Percentiles rank a stretch among this genome's conserved stretches.
Evolutionary conservation across 306 rosid genomes (phyloP).

Genomic region (Vigna angularis): DNA sequence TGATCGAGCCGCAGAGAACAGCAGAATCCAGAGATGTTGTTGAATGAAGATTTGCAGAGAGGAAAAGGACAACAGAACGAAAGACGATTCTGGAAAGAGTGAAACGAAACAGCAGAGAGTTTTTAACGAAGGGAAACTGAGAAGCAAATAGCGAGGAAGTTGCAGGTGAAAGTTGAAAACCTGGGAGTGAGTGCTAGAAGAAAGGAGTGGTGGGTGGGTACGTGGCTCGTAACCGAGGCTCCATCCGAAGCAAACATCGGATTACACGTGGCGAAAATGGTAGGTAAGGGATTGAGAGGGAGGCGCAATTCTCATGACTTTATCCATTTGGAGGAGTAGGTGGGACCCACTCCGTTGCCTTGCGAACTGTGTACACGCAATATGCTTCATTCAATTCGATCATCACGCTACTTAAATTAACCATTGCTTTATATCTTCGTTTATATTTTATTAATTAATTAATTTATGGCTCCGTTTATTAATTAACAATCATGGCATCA

Average conservation of each 20-base stretch:
- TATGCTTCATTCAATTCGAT: background rate
- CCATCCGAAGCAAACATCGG: conserved; percentile 43
- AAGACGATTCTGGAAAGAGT: background rate
- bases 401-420: conserved; percentile 2
- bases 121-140: background rate
- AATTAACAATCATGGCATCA: conserved; percentile 5
- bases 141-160: background rate
- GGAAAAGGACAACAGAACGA: background rate
- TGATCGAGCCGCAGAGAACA: conserved; percentile 31
- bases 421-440: background rate
- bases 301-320: conserved; percentile 34
- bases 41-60: background rate
- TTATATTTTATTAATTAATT: background rate
- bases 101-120: background rate
- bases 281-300: conserved; percentile 33
- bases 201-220: conserved; percentile 34
- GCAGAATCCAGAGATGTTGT: conserved; percentile 5
- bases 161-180: conserved; percentile 11
- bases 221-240: conserved; percentile 53
- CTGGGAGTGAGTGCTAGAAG: conserved; percentile 43
- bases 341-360: conserved; percentile 42
- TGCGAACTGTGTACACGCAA: conserved; percentile 39
- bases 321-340: conserved; percentile 30
- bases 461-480: background rate
- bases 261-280: conserved; percentile 51